phyloP scores from a whole-genome alignment of 108 stramenopile species.

The Skeletonema costatum region DNA sequence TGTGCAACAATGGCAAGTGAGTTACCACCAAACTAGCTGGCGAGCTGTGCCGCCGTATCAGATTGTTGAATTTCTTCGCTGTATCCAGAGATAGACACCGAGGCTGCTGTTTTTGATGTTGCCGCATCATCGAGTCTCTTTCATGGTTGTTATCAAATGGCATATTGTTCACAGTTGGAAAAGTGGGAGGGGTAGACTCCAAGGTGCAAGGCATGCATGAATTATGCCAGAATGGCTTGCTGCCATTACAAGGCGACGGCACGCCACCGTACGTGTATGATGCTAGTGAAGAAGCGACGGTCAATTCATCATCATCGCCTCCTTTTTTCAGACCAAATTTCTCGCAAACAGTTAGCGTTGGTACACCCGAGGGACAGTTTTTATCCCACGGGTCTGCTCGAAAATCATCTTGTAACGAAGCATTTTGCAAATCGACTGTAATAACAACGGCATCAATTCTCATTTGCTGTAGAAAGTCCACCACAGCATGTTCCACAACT shows the following conservation, averaged over 20 bases:
- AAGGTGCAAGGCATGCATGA: neutral
- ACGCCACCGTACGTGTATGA: no score
- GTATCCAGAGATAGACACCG: neutral
- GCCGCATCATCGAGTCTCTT: neutral
- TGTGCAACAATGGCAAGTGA: conserved; percentile 64
- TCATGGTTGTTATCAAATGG: conserved; percentile 6
- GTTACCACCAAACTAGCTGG: conserved; percentile 71
- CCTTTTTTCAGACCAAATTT: conserved; percentile 43
- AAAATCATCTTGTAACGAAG: neutral
- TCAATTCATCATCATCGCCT: conserved; percentile 1
- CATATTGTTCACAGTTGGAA: conserved; percentile 40
- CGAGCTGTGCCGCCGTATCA: conserved; percentile 52
- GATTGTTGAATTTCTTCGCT: conserved; percentile 57
- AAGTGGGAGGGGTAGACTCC: conserved; percentile 10
- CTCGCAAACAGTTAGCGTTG: neutral
- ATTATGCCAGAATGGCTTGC: conserved; percentile 3
- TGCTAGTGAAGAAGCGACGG: neutral
- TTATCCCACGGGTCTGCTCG: neutral
- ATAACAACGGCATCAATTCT: conserved; percentile 48
- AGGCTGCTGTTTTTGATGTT: neutral
- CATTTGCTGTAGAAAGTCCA: conserved; percentile 37
- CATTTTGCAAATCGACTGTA: conserved; percentile 34
- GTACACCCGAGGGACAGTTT: neutral
- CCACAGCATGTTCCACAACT: conserved; percentile 31
- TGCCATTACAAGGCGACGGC: neutral